Evolutionary conservation across 257 asterid species (phyloP), one percentile per base, ranked within the genome.

Genomic region (Nicotiana attenuata): DNA sequence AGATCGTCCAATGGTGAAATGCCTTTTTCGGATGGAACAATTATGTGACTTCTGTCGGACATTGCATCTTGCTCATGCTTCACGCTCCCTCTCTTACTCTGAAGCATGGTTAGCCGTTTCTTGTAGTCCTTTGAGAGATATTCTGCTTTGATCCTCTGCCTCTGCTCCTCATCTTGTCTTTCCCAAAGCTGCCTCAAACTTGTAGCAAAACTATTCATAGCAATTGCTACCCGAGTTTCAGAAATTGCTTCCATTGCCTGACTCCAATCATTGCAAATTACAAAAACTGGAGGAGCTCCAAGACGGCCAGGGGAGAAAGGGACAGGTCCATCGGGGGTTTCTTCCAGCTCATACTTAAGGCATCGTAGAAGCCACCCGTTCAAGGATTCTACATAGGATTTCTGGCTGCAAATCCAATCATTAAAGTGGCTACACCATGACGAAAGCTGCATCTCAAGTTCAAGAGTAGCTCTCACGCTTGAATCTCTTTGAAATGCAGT

Each of bases 221-320:
- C 91, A n/a, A 88, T 87, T 19, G 94, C 92, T 17, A 96, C 98
- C 64, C 87, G 81, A 65, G 90, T 82, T 59, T 94, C 98, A 10
- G 98, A 91, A 81, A 90, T 79, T 63, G 91, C 85, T 76, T 91
- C 92, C 94, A 94, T 87, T n/a, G 98, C 99, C 85, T 91, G 97
- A 41, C 86, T 83, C 99, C 99, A 96, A 77, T 96, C 99, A 11
- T 96, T 88, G 88, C 95, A 93, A 38, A 94, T 89, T 26, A 96
- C 82, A 57, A 96, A 96, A 22, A 96, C 85, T 64, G 97, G 97
- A 55, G 99, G 99, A 63, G 98, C 98, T 29, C 97, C 97, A 3
- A 96, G 89, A 66, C 87, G 90, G 26, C 97, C 98, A 1, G 99
- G 98, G 57, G 99, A 96, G 84, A 89, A 96, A 31, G 98, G 99